phyloP scores from a whole-genome alignment of 2,329 filamentous ascomycete species.

The Dactylellina leptospora region DNA sequence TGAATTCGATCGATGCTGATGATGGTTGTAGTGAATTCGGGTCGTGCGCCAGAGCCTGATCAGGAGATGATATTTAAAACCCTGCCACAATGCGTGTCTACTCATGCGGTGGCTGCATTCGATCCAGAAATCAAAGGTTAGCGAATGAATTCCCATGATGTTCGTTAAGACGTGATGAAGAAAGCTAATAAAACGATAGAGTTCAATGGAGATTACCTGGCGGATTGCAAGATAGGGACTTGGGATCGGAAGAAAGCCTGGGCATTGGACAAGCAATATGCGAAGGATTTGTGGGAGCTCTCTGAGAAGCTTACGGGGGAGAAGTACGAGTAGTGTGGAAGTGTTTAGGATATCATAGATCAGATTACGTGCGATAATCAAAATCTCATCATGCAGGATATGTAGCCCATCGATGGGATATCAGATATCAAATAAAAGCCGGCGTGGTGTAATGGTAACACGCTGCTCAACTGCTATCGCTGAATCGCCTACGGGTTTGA shows the following conservation, averaged over 20 bases:
- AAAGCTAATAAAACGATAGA: conserved; percentile 16
- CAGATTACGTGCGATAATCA: too few relatives aligned
- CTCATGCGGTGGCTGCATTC: conserved; percentile 62
- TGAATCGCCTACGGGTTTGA: too few relatives aligned
- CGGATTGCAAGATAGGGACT: conserved; percentile 23
- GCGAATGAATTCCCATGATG: background rate
- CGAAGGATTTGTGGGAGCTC: conserved; percentile 63
- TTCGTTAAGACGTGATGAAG: background rate
- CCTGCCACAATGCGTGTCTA: conserved; percentile 58
- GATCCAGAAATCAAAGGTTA: conserved; percentile 60
- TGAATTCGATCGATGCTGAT: background rate
- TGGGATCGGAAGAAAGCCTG: conserved; percentile 51
- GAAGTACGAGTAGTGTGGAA: conserved; percentile 57
- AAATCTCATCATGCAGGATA: too few relatives aligned
- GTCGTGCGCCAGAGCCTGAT: conserved; percentile 17
- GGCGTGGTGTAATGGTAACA: too few relatives aligned
- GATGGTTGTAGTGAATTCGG: conserved; percentile 18
- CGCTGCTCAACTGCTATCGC: too few relatives aligned
- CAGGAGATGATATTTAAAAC: conserved; percentile 8
- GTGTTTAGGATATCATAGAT: too few relatives aligned
- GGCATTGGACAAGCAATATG: conserved; percentile 59
- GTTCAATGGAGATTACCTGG: conserved; percentile 37
- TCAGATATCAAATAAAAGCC: too few relatives aligned
- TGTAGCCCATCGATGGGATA: too few relatives aligned
- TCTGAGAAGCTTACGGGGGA: conserved; percentile 63